Conservation (phyloP, 2,329 filamentous ascomycete genomes). For the Pyrenochaeta sp. region DNA sequence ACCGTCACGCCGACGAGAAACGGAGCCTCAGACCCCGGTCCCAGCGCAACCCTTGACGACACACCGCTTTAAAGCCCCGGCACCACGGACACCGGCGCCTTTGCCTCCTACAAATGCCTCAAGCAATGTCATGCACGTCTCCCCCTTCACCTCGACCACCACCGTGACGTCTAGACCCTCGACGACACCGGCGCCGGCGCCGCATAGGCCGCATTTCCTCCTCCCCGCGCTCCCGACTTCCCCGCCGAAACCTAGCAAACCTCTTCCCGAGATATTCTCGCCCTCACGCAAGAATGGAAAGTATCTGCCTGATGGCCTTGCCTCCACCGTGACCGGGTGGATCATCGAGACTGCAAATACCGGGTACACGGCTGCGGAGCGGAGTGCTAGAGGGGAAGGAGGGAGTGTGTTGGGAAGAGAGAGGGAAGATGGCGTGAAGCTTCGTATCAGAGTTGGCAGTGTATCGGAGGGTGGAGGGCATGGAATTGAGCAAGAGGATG, state of each 20-base stretch:
- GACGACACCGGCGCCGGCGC: constrained; percentile 1
- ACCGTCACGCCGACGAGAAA: constrained; percentile 5
- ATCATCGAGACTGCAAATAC: constrained; percentile 54
- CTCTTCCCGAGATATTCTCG: constrained; percentile 63
- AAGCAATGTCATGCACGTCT: not conserved
- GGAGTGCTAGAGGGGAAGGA: not conserved
- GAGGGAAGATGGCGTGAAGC: constrained; percentile 35
- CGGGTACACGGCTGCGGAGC: constrained; percentile 24
- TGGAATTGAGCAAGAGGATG: constrained; percentile 1
- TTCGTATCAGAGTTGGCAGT: constrained; percentile 17
- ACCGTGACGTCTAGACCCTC: constrained; percentile 5
- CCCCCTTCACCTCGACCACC: constrained; percentile 1
- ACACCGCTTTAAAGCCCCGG: constrained; percentile 37
- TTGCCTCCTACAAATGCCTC: constrained; percentile 9
- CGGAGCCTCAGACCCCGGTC: constrained; percentile 17
- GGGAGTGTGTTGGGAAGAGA: constrained; percentile 23
- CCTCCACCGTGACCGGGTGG: constrained; percentile 60
- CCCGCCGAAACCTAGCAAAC: constrained; percentile 37
- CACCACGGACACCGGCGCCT: constrained; percentile 20
- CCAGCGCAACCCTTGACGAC: constrained; percentile 17
- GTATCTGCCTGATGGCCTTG: constrained; percentile 60
- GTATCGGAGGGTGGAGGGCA: not conserved
- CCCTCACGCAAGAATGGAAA: constrained; percentile 60
- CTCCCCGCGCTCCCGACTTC: constrained; percentile 43
- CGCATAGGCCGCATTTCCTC: constrained; percentile 50